Conservation (phyloP, 2,329 filamentous ascomycete species). For the Penicillium nordicum region DNA sequence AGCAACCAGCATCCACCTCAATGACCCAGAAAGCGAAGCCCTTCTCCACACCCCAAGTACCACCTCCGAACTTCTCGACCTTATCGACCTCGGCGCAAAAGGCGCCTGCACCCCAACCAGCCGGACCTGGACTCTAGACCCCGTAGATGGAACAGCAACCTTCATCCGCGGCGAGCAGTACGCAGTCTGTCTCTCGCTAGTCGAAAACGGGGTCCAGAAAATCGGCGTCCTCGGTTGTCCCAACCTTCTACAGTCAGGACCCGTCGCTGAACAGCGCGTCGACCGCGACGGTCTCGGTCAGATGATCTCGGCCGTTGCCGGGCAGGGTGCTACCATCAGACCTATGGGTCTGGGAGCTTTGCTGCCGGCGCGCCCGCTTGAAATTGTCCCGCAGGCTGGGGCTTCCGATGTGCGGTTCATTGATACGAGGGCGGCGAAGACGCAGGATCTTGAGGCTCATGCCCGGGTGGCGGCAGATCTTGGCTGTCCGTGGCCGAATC, state of each 20-base stretch:
- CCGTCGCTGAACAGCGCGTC: constrained; percentile 39
- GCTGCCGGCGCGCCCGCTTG: constrained; percentile 32
- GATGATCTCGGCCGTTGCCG: constrained; percentile 50
- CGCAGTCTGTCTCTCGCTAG: constrained; percentile 57
- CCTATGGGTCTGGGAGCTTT: constrained; percentile 36
- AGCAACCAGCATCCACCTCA: constrained; percentile 40
- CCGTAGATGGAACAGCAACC: constrained; percentile 62
- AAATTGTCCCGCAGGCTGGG: constrained; percentile 24
- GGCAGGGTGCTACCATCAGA: constrained; percentile 43
- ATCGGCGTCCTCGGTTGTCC: constrained; percentile 62
- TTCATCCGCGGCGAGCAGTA: constrained; percentile 62
- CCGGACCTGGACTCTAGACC: constrained; percentile 61
- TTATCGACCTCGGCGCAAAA: constrained; percentile 58
- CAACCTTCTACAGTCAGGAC: constrained; percentile 48
- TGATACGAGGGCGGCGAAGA: constrained; percentile 39
- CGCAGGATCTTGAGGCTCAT: constrained; percentile 41
- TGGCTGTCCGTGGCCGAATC: constrained; percentile 45
- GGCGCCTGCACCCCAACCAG: constrained; percentile 40
- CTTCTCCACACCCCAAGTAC: constrained; percentile 43
- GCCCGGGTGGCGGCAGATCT: constrained; percentile 40
- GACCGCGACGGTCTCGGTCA: constrained; percentile 47
- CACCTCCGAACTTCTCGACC: constrained; percentile 56
- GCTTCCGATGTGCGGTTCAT: constrained; percentile 43
- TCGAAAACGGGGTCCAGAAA: constrained; percentile 56
- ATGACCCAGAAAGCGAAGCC: constrained; percentile 32